Percentiles rank a stretch among this genome's conserved stretches.
Evolutionary conservation across 164 flowering plant genomes (phyloP).

Genomic region (Houttuynia cordata): DNA sequence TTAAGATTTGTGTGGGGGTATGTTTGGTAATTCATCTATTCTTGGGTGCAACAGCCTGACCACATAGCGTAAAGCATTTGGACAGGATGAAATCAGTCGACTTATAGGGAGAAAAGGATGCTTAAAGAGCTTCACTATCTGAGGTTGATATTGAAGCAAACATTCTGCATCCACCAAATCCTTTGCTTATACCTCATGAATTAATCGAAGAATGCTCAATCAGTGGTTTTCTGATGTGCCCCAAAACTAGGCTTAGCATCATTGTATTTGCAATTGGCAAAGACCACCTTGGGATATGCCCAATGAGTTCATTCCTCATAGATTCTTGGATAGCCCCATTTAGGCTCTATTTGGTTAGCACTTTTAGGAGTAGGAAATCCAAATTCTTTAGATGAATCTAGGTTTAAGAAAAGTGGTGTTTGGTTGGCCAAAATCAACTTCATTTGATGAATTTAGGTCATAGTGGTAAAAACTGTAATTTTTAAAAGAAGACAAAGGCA

Average conservation of each 20-base stretch:
- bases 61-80: background rate
- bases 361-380: too few species aligned
- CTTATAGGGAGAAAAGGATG: background rate
- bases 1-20: too few species aligned
- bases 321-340: background rate
- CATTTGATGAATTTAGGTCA: too few species aligned
- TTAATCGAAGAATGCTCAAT: background rate
- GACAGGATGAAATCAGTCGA: background rate
- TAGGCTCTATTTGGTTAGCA: too few species aligned
- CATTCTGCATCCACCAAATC: background rate
- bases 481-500: too few species aligned
- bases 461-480: too few species aligned
- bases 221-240: background rate
- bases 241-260: constrained; percentile 7
- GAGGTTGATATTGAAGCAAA: background rate
- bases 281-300: background rate
- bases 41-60: too few species aligned
- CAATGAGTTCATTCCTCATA: background rate
- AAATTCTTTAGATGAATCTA: too few species aligned
- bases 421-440: too few species aligned
- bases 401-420: too few species aligned
- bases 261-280: background rate
- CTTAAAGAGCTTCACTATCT: background rate
- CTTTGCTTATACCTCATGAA: background rate
- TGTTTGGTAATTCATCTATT: too few species aligned